These are phyloP conservation scores for Penicillium subrubescens DNA, from an alignment of 495 filamentous ascomycete genomes.

Conservation along the genomic window DNA sequence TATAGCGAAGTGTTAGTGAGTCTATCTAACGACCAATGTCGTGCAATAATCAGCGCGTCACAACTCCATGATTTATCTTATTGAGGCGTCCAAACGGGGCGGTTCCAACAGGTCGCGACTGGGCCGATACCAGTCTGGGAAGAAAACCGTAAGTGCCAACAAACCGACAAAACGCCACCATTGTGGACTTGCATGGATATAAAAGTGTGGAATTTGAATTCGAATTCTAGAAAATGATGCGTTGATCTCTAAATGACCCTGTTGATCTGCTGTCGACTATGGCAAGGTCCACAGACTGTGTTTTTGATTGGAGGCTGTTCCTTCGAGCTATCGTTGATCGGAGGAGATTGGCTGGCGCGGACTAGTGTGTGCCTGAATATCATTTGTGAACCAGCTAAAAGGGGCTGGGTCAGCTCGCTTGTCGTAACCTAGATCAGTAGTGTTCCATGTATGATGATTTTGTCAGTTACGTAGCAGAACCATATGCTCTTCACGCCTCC, in stretches of 20 bases:
- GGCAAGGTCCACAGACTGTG: background rate
- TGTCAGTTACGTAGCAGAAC: background rate
- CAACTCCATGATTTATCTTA: background rate
- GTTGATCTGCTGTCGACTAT: background rate
- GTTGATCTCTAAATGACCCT: background rate
- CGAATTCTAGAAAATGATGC: background rate
- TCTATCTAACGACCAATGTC: background rate
- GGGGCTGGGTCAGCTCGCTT: background rate
- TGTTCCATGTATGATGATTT: background rate
- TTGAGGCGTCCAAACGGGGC: background rate
- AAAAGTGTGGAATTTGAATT: background rate
- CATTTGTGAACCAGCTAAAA: background rate
- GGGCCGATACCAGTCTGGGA: background rate
- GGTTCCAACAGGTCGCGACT: background rate
- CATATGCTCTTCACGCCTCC: background rate
- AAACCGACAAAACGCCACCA: background rate
- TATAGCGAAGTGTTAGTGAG: background rate
- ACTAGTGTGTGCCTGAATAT: background rate
- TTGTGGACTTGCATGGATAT: background rate
- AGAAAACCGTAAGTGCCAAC: background rate
- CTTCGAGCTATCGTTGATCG: background rate
- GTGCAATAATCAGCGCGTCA: constrained; percentile 1
- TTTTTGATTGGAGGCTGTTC: background rate
- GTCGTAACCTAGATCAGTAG: background rate
- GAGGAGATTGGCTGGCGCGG: background rate